Evolutionary conservation across 2,329 filamentous ascomycete species (phyloP).

Genomic region (Aspergillus quadricinctus): DNA sequence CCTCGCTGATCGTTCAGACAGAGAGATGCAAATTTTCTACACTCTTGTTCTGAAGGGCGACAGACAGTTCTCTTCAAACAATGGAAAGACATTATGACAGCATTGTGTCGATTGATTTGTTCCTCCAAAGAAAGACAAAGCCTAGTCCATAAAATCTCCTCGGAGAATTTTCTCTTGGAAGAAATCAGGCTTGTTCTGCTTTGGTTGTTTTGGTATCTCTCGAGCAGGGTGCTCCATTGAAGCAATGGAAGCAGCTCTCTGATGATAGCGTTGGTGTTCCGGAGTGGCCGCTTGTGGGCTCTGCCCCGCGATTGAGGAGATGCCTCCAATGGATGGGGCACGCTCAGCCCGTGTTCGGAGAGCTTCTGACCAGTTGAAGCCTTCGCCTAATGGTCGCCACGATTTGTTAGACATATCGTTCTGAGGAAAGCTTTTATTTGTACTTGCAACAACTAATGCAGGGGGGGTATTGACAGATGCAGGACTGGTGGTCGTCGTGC

Average conservation of each 20-base stretch:
- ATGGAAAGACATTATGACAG: background rate
- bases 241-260: slow-evolving; percentile 42
- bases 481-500: slow-evolving; percentile 21
- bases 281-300: slow-evolving; percentile 36
- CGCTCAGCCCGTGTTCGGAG: slow-evolving; percentile 88
- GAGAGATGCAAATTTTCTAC: background rate
- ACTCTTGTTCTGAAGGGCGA: background rate
- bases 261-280: slow-evolving; percentile 44
- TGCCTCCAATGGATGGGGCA: slow-evolving; percentile 47
- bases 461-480: slow-evolving; percentile 14
- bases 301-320: slow-evolving; percentile 25
- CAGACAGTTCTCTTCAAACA: background rate
- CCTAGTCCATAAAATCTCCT: slow-evolving; percentile 94
- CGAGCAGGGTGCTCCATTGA: slow-evolving; percentile 54
- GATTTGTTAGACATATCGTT: slow-evolving; percentile 42
- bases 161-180: slow-evolving; percentile 97
- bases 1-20: background rate
- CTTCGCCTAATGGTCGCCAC: slow-evolving; percentile 65
- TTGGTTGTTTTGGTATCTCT: slow-evolving; percentile 44
- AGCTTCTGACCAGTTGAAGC: slow-evolving; percentile 96
- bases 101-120: background rate
- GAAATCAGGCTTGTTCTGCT: slow-evolving; percentile 73
- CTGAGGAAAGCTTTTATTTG: slow-evolving; percentile 28
- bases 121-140: background rate
- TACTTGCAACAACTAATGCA: slow-evolving; percentile 34